Base-by-base conservation (phyloP, 768 basidiomycete genomes). In the Mycena vitilis region DNA sequence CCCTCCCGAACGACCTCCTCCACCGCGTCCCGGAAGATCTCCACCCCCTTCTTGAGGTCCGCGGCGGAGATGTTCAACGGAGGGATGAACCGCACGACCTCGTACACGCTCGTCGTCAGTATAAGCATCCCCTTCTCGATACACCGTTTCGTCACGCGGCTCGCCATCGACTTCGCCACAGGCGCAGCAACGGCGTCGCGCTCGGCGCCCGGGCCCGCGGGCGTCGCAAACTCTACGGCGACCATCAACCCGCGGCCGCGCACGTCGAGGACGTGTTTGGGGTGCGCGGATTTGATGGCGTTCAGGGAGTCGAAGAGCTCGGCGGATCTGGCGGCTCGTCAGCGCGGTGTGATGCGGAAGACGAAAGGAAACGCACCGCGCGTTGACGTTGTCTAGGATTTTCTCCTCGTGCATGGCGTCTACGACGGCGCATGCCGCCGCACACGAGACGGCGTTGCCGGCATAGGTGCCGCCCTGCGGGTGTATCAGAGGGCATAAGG, bases 31-130 rank as follows among this genome's bases (percentile, higher is more conserved):
- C 74, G 82, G 77, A 95, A 94, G 34, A 94, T 89, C 45, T 77
- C 74, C 65, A 82, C 83, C 0, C 93, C 93, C 75, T 89, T 88
- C 73, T 80, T 84, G 82, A 98, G 80, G 76, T 98, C 95, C 76
- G 84, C 87, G 78, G 88, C 78, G 25, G 85, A 87, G 69, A 97
- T 87, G 76, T 95, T 96, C 73, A 98, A 79, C 18, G 97, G 88
- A 5, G 97, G 97, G 74, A 99, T 98, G 84, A 99, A 98, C 75
- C 96, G 85, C 65, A 98, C 82, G 16, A 92, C 91, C 77, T 96
- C 92, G 77, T 93, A 96, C 30, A 94, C 85, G 58, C 92, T 94
- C 30, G 96, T 98, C 15, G 96, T 97, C 65, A 98, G 83, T 47
- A 97, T 87, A 56, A 98, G 77, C 83, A 98, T 80, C 23, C 94